Base-by-base conservation (phyloP, 805 yeast species). In the Lipomyces orientalis region DNA sequence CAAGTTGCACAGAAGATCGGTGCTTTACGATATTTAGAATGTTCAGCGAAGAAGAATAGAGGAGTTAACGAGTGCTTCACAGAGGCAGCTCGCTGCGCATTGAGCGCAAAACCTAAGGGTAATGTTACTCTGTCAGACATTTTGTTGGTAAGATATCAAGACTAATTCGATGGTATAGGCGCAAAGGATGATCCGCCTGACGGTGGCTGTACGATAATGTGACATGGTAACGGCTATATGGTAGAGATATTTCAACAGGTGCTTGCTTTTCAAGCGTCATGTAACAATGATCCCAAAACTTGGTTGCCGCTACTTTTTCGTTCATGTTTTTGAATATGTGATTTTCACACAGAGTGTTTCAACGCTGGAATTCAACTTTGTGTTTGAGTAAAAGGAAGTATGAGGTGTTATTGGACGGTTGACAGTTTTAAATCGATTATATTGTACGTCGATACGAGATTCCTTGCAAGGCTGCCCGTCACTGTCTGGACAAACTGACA, bases 11-110 rank as follows among this genome's bases (percentile, higher is more conserved):
- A 93, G 76, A 87, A 87, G 76, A 90, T 95, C 56, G 98, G 98
- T 31, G 98, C 99, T 0, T 82, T 93, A 74, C 86, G 98, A 75
- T 95, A 95, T 78, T 84, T 95, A 76, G 99, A 95, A 79, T 95
- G 99, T 81, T 91, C 97, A 34, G 98, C 99, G 6, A 95, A 93
- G 83, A 88, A 90, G 78, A 94, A 93, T 79, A 87, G 97, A 76
- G 99, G 99, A 72, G 99, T 95, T n/a, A 95, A 96, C 76, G 99
- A 95, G 81, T 98, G 98, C 9, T 95, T 95, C 78, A 93, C 98
- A 0, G 99, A 95, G 80, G 99, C 98, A 56, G 97, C 98, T 7
- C 88, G 99, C 78, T 93, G 97, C 76, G 98, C 98, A 1, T 83
- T 94, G 73, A 89, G 90, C 70, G 97, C 97, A 14, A 91, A 87